Base-by-base conservation (phyloP, 495 filamentous ascomycete species). In the Neurospora terricola region DNA sequence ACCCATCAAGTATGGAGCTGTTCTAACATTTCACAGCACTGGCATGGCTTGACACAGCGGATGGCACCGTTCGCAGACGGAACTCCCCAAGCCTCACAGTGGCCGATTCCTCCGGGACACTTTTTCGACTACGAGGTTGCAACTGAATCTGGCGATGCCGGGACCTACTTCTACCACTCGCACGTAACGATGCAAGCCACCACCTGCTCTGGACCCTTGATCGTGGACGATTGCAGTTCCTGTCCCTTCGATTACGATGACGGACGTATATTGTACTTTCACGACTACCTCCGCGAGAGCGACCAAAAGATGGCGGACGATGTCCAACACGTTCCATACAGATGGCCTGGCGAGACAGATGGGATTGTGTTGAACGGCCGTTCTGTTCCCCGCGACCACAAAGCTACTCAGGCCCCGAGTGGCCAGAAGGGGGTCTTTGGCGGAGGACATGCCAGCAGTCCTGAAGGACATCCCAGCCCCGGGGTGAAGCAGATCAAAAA, bases 81-180 rank as follows among this genome's bases (percentile, higher is more conserved):
- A 1, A 82, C 86, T 0, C 86, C 87, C 5, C 76, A 77, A 71
- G 87, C 83, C 8, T 78, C 82, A 11, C 87, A 90, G 71, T 89
- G 88, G 88, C 88, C 88, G 0, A 89, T 89, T 70, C 85, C 87
- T 5, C 87, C 87, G 10, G 76, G 82, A 18, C 83, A 87, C 74
- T 90, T 85, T 80, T 90, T 90, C 78, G 89, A 91, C 79, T 90
- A 90, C 76, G 87, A 90, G 76, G 81, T 89, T 27, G 77, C 79
- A 11, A 82, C 85, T 9, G 80, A 86, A 23, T 23, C 79, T 6
- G 84, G 83, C 9, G 82, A 87, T 70, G 84, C 87, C 87, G 88
- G 87, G 21, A 86, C 86, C 6, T 89, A 88, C 78, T 89, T 87
- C 76, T 90, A 89, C 72, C 88, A 90, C 75, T 88, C 86, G 10